Conservation (phyloP, 2,329 filamentous ascomycete species). For the Pseudonectria foliicola region DNA sequence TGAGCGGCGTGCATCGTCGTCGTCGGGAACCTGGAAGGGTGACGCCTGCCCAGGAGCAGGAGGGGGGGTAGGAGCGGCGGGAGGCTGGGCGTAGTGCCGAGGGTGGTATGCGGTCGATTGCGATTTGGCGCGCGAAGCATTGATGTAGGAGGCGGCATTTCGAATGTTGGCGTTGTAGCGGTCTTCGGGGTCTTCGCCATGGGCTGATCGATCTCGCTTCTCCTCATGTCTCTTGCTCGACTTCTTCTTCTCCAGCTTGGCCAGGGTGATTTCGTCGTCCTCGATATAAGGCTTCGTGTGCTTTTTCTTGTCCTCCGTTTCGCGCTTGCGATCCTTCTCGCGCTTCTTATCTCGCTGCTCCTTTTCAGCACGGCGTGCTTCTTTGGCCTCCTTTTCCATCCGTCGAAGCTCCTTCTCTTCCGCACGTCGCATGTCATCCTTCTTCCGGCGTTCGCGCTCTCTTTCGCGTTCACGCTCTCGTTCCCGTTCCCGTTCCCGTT, state of each 20-base stretch:
- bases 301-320: constrained; percentile 31
- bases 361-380: constrained; percentile 28
- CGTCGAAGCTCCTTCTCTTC: constrained; percentile 24
- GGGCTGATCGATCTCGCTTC: constrained; percentile 27
- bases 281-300: constrained; percentile 30
- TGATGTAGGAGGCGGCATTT: constrained; percentile 25
- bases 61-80: constrained; percentile 30
- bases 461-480: constrained; percentile 10
- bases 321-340: constrained; percentile 32
- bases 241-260: constrained; percentile 32
- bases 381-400: constrained; percentile 27
- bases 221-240: constrained; percentile 33
- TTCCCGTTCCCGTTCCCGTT: constrained; percentile 20
- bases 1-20: constrained; percentile 27
- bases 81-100: constrained; percentile 19
- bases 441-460: constrained; percentile 11
- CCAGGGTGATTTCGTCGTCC: constrained; percentile 15
- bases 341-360: constrained; percentile 27
- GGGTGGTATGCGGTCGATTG: constrained; percentile 16
- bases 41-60: constrained; percentile 20
- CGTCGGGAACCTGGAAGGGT: constrained; percentile 23
- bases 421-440: constrained; percentile 13
- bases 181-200: constrained; percentile 26
- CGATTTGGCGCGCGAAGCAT: constrained; percentile 22
- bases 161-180: constrained; percentile 12